A percentile compares a stretch with the other conserved stretches of the same genome.
phyloP scores from a whole-genome alignment of 192 early-diverging fungal genomes.

The Cladochytrium replicatum region DNA sequence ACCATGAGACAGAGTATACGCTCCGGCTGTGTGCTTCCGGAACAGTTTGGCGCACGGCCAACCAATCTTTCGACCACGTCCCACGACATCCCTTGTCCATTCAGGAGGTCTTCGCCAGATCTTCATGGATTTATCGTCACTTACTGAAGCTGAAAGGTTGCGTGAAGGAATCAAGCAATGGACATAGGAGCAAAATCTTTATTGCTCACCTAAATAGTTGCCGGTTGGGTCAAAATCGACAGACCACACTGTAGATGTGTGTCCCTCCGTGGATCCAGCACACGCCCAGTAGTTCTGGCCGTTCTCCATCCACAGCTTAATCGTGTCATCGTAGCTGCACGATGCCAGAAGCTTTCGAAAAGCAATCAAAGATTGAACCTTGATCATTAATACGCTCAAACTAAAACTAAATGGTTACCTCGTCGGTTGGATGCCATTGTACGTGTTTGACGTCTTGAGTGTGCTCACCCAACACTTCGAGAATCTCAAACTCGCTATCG shows the following conservation, averaged over 20 bases:
- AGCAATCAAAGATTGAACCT: neutral
- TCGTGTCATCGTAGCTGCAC: slow-evolving; percentile 88
- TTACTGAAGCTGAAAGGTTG: slow-evolving; percentile 69
- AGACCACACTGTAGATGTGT: slow-evolving; percentile 86
- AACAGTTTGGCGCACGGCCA: slow-evolving; percentile 45
- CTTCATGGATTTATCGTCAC: slow-evolving; percentile 75
- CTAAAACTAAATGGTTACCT: slow-evolving; percentile 34
- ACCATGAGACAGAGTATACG: slow-evolving; percentile 92
- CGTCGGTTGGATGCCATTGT: slow-evolving; percentile 78
- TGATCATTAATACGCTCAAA: neutral
- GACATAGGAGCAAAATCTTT: slow-evolving; percentile 28
- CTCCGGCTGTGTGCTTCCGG: slow-evolving; percentile 69
- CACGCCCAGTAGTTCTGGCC: slow-evolving; percentile 97
- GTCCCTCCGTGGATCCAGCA: slow-evolving; percentile 71
- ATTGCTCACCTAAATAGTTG: slow-evolving; percentile 17
- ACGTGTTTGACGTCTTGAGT: slow-evolving; percentile 95
- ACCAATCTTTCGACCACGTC: slow-evolving; percentile 69
- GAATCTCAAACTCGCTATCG: slow-evolving; percentile 91
- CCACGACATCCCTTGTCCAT: slow-evolving; percentile 33
- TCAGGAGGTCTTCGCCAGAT: slow-evolving; percentile 79
- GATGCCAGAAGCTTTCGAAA: slow-evolving; percentile 65
- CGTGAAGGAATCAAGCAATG: slow-evolving; percentile 42
- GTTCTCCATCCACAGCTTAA: slow-evolving; percentile 89
- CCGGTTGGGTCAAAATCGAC: slow-evolving; percentile 69
- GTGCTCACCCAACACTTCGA: slow-evolving; percentile 91